Evolutionary conservation across 2,329 filamentous ascomycete genomes (phyloP).

Genomic region (Colletotrichum australisinense): DNA sequence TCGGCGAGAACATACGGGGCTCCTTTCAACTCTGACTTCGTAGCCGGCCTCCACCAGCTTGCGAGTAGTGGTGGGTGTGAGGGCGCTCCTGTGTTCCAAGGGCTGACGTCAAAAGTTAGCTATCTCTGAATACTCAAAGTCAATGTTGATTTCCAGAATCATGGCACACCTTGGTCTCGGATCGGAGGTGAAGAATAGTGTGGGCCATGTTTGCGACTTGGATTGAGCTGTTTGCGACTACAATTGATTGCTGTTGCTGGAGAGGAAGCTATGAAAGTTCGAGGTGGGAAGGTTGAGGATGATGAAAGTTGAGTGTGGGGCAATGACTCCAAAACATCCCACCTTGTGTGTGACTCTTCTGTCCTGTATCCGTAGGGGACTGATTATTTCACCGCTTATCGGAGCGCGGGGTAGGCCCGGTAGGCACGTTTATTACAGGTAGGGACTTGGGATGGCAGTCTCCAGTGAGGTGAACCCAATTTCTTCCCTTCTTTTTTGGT

Average conservation of each 20-base stretch:
- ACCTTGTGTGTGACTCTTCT: constrained; percentile 19
- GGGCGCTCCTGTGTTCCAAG: constrained; percentile 2
- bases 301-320: constrained; percentile 11
- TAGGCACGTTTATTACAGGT: not conserved
- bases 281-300: not conserved
- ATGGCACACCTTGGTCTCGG: constrained; percentile 70
- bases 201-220: constrained; percentile 36
- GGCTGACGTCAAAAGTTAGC: not conserved
- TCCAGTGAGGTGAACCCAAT: not conserved
- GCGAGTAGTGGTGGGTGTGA: constrained; percentile 58
- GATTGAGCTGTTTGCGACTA: not conserved
- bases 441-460: constrained; percentile 26
- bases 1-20: constrained; percentile 54
- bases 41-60: constrained; percentile 77
- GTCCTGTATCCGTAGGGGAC: not conserved
- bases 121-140: not conserved
- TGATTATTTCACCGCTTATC: constrained; percentile 27
- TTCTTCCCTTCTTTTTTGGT: not conserved
- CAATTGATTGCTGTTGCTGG: not conserved
- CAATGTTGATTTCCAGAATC: constrained; percentile 48
- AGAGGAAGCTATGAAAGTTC: constrained; percentile 16
- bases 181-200: constrained; percentile 61
- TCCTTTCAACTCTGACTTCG: constrained; percentile 74
- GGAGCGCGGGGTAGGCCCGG: constrained; percentile 28
- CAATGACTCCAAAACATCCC: constrained; percentile 35